Conservation (phyloP, 257 asterid species). For the Solanum chmielewskii region DNA sequence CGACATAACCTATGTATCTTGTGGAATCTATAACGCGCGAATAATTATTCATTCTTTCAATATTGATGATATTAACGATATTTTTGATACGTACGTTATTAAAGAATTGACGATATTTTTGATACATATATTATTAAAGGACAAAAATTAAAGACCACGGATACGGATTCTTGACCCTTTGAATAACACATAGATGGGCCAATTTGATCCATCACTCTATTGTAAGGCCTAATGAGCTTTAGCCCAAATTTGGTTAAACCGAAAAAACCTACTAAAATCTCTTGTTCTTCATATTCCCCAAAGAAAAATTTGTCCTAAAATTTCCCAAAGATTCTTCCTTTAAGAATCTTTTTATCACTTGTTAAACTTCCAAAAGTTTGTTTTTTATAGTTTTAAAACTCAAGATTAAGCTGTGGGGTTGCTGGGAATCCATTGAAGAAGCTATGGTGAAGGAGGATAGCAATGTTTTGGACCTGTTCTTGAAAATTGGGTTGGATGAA, state of each 20-base stretch:
- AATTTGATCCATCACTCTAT: not conserved
- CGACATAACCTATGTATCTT: not conserved
- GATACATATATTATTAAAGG: too few relatives aligned
- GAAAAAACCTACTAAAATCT: not conserved
- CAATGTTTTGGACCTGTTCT: constrained; percentile 18
- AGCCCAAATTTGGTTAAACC: not conserved
- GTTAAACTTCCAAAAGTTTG: not conserved
- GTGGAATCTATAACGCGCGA: not conserved
- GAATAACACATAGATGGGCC: not conserved
- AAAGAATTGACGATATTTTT: too few relatives aligned
- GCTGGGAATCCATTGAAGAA: not conserved
- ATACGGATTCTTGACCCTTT: too few relatives aligned
- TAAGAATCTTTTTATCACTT: not conserved
- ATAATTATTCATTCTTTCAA: not conserved
- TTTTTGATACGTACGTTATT: too few relatives aligned
- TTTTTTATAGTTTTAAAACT: not conserved
- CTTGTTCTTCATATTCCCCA: not conserved
- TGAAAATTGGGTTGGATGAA: constrained; percentile 37
- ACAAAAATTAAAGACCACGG: not conserved
- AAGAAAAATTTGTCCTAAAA: not conserved
- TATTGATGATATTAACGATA: too few relatives aligned
- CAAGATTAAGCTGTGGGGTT: not conserved
- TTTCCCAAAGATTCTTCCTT: not conserved
- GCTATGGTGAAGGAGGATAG: not conserved
- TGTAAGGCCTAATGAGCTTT: not conserved